Percentiles rank a stretch among this genome's conserved stretches.
These are phyloP conservation scores for Trichoderma sp. DNA, from an alignment of 2,329 filamentous ascomycete species.

Conservation along the genomic window DNA sequence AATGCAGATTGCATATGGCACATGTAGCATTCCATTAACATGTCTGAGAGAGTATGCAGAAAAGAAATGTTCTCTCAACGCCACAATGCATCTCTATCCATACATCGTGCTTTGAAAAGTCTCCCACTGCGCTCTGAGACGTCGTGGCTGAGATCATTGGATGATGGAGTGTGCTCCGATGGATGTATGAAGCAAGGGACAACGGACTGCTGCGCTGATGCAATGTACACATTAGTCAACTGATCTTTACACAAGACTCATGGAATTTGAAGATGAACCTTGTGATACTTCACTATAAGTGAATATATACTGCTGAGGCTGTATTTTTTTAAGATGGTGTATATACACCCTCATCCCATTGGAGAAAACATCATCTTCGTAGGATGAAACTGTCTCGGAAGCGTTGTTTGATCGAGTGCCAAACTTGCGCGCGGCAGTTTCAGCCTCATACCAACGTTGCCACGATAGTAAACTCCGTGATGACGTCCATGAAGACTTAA, in stretches of 20 bases:
- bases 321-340: background rate
- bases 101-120: background rate
- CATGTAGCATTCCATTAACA: background rate
- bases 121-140: background rate
- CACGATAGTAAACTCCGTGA: background rate
- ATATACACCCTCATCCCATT: background rate
- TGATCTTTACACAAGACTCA: background rate
- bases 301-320: background rate
- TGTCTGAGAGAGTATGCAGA: background rate
- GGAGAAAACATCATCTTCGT: rapidly evolving
- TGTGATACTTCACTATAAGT: background rate
- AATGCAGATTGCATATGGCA: background rate
- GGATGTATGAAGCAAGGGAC: background rate
- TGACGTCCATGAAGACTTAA: background rate
- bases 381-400: background rate
- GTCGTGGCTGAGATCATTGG: background rate
- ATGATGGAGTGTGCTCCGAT: background rate
- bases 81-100: background rate
- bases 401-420: background rate
- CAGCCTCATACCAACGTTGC: background rate
- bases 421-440: background rate
- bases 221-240: no score
- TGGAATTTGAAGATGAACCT: background rate
- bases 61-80: background rate
- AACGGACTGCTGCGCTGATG: background rate